phyloP scores from a whole-genome alignment of 73 alveolate genomes.

The Tetrahymena malaccensis region DNA sequence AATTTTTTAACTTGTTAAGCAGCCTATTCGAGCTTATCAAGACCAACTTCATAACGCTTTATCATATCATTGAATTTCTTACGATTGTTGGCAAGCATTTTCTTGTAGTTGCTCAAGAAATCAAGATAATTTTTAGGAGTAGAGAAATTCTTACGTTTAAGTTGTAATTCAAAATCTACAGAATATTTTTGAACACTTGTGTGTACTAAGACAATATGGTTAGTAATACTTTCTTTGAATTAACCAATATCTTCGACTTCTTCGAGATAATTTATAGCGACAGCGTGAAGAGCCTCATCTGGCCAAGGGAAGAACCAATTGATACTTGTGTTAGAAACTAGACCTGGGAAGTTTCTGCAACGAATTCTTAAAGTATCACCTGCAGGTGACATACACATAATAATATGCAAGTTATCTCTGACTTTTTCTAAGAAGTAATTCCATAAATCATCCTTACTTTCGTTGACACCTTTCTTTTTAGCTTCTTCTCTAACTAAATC shows the following conservation, averaged over 20 bases:
- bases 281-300: constrained; percentile 94
- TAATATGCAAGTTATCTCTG: constrained; percentile 94
- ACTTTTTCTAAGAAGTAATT: constrained; percentile 75
- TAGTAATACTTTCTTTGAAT: constrained; percentile 66
- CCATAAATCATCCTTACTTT: constrained; percentile 92
- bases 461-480: constrained; percentile 83
- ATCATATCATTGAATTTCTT: constrained; percentile 72
- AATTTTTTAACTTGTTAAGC: constrained; percentile 81
- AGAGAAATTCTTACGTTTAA: constrained; percentile 92
- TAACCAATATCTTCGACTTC: constrained; percentile 69
- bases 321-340: constrained; percentile 73
- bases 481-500: constrained; percentile 81
- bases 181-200: constrained; percentile 70
- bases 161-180: constrained; percentile 78
- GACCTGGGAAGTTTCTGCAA: constrained; percentile 98
- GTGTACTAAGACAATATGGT: constrained; percentile 88
- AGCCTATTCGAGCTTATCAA: constrained; percentile 87
- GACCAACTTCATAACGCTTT: constrained; percentile 85
- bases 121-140: constrained; percentile 98
- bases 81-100: constrained; percentile 61
- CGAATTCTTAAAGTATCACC: constrained; percentile 91
- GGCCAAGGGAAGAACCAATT: constrained; percentile 99
- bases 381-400: constrained; percentile 97
- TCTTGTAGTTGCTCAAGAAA: constrained; percentile 79
- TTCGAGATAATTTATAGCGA: constrained; percentile 83